Percentiles rank a stretch among this genome's conserved stretches.
Conservation (phyloP, 176 grass and related monocot genomes). For the Puya raimondii region DNA sequence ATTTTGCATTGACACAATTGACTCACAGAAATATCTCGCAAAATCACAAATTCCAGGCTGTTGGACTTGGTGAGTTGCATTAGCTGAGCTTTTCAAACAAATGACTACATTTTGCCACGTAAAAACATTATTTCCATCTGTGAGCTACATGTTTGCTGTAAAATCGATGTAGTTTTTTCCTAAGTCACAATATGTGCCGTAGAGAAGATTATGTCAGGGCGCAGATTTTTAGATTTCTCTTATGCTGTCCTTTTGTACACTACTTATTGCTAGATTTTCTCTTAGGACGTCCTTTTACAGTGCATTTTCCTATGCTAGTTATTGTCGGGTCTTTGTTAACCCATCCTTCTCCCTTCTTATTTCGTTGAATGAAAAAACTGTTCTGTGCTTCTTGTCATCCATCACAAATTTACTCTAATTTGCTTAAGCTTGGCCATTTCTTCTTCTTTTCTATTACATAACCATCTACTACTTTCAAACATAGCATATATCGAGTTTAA, state of each 20-base stretch:
- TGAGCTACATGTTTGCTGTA: conserved; percentile 8
- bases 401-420: no score
- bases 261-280: no score
- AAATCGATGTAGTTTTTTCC: conserved; percentile 9
- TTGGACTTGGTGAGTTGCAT: conserved; percentile 78
- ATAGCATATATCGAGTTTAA: not conserved
- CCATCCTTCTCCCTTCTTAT: no score
- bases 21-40: conserved; percentile 99
- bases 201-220: no score
- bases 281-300: no score
- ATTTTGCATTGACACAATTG: conserved; percentile 94
- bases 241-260: no score
- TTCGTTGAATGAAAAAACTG: no score
- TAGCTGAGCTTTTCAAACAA: not conserved
- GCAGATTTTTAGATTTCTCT: no score
- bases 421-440: not conserved
- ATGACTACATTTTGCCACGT: not conserved
- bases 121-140: not conserved
- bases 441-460: not conserved
- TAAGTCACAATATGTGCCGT: not conserved
- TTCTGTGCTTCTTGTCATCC: no score
- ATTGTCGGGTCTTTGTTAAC: no score
- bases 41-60: conserved; percentile 98
- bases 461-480: not conserved
- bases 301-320: no score